Percentiles rank a stretch among this genome's conserved stretches.
Conservation (phyloP, 768 basidiomycete genomes). For the Lentinula boryana region DNA sequence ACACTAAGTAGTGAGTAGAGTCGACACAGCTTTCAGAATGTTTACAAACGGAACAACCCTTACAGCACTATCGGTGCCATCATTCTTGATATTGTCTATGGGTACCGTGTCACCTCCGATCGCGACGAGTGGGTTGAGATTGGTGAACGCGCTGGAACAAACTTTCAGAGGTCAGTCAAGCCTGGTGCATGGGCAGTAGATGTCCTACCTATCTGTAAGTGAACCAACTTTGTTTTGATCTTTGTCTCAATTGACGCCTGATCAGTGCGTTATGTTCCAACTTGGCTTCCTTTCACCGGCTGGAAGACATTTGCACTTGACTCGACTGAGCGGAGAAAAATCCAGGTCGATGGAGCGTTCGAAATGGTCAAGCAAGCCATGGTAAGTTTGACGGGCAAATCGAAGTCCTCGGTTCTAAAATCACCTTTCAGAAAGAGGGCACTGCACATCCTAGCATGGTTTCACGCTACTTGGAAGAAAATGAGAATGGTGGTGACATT, state of each 20-base stretch:
- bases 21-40: neutral
- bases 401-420: neutral
- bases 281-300: neutral
- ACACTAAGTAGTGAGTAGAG: neutral
- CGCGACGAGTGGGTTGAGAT: neutral
- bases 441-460: neutral
- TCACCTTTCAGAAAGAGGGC: neutral
- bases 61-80: neutral
- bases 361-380: neutral
- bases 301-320: neutral
- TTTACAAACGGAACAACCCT: neutral
- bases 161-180: neutral
- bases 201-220: neutral
- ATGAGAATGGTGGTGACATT: neutral
- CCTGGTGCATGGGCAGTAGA: conserved; percentile 1
- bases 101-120: neutral
- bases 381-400: neutral
- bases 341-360: neutral
- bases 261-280: neutral
- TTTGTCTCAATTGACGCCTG: neutral
- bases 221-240: too few species aligned
- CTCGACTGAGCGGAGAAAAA: neutral
- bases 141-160: neutral
- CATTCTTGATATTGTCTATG: neutral
- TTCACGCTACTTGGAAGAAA: neutral